A percentile compares a stretch with the other conserved stretches of the same genome.
These are phyloP conservation scores for Chrysophaeum taylorii DNA, from an alignment of 352 stramenopile species.

Conservation along the genomic window DNA sequence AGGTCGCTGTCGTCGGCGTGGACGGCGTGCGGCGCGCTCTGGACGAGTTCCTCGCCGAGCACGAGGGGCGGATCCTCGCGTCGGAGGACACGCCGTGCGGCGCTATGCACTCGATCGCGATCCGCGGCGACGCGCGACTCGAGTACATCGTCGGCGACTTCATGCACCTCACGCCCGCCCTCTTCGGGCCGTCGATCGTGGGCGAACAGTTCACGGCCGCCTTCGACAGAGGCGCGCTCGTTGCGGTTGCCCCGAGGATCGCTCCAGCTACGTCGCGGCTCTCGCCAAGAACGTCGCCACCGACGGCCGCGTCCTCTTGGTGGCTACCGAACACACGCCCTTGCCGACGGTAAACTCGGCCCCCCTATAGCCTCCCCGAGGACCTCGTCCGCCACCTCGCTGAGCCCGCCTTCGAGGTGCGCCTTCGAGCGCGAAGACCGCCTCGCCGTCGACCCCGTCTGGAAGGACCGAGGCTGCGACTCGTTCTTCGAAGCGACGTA, in stretches of 20 bases:
- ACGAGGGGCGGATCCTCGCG: no score
- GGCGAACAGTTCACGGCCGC: background rate
- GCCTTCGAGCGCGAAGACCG: background rate
- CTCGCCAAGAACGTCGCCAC: background rate
- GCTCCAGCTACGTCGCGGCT: background rate
- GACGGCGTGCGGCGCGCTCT: no score
- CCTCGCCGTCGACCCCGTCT: background rate
- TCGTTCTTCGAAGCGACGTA: slow-evolving; percentile 7
- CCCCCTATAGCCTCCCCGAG: background rate
- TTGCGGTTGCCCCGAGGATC: background rate
- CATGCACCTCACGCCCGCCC: no score
- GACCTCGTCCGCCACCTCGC: background rate
- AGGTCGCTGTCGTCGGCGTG: no score
- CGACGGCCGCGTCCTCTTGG: background rate
- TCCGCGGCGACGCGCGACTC: no score
- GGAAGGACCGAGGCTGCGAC: slow-evolving; percentile 5
- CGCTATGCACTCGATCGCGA: no score
- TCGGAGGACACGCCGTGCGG: no score
- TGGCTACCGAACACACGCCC: background rate
- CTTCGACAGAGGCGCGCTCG: background rate
- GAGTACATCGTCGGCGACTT: no score
- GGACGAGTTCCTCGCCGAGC: no score
- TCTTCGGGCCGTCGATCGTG: no score
- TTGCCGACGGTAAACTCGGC: slow-evolving; percentile 2
- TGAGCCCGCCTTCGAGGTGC: no score